Evolutionary conservation across 345 rosid genomes (phyloP).

Genomic region (Litchi chinensis): DNA sequence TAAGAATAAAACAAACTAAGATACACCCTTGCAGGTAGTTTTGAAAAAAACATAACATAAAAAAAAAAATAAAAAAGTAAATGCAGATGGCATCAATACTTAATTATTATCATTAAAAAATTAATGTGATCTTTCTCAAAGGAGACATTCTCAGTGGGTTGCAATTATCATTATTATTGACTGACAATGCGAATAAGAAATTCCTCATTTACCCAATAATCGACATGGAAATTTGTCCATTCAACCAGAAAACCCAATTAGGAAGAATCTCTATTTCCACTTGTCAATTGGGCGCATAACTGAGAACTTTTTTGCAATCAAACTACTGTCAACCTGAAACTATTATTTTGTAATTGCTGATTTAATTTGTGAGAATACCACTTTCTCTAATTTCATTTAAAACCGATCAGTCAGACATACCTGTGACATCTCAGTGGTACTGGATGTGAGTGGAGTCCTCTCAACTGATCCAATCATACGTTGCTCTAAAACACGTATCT

Average conservation of each 20-base stretch:
- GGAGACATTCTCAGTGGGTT: background rate
- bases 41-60: background rate
- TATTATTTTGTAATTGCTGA: background rate
- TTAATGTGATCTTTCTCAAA: background rate
- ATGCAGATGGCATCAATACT: background rate
- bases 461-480: conserved; percentile 65
- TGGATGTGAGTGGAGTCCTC: conserved; percentile 40
- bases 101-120: background rate
- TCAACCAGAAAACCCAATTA: conserved; percentile 13
- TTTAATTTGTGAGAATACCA: background rate
- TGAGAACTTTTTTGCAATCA: background rate
- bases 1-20: background rate
- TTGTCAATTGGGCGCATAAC: background rate
- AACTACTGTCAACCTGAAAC: background rate
- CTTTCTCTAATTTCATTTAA: background rate
- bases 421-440: conserved; percentile 50
- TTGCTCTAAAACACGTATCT: conserved; percentile 55
- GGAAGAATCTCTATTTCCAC: background rate
- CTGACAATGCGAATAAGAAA: background rate
- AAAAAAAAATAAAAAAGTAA: background rate
- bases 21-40: background rate
- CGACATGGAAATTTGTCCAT: conserved; percentile 2
- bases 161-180: background rate
- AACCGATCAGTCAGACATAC: conserved; percentile 29
- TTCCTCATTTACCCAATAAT: background rate